Evolutionary conservation across 352 stramenopile species (phyloP), one percentile per base, ranked within the genome.

Genomic region (Globisporangium recalcitrans): DNA sequence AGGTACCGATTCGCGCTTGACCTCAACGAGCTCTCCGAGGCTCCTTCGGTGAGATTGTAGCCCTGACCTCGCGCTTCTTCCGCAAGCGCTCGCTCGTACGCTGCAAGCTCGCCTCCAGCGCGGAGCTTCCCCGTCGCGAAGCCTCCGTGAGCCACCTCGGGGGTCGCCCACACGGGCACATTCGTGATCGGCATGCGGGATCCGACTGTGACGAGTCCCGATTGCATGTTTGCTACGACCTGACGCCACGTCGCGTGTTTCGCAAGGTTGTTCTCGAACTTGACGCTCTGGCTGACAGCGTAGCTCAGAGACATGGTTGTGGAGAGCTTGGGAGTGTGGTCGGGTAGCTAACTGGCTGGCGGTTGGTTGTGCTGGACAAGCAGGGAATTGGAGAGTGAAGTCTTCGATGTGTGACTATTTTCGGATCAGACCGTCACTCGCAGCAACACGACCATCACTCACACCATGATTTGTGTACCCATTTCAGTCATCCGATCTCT

Each of bases 221-320:
- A 57, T 3, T 16, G 8, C 64, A 70, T 67, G 52, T 42, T 62
- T 7, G 36, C 1, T n/a, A 67, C 10, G 10, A 62, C 36, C 2
- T 49, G n/a, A 8, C 27, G 21, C 64, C 64, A 70, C 29, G 27
- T 52, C 19, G 48, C 46, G n/a, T 59, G 7, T 36, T 63, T 62
- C 3, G 32, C 58, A 13, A 52, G 32, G 32, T 54, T 59, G 11
- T 31, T 21, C 8, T 44, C 26, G 24, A 32, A 52, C 64, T 60
- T 63, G 53, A 46, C 16, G 22, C 46, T 55, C 48, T 70, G 59
- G 5, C 13, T 22, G 16, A 47, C 1, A 9, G 60, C 64, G 40
- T 64, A 70, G 19, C n/a, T 22, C 60, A 70, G 52, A 16, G 64
- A 70, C 64, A 70, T 52, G 36, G 36, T 6, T 24, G 16, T 13